A percentile compares a stretch with the other conserved stretches of the same genome.
phyloP scores from a whole-genome alignment of 148 eudicot genomes.

The Rhododendron vialii region DNA sequence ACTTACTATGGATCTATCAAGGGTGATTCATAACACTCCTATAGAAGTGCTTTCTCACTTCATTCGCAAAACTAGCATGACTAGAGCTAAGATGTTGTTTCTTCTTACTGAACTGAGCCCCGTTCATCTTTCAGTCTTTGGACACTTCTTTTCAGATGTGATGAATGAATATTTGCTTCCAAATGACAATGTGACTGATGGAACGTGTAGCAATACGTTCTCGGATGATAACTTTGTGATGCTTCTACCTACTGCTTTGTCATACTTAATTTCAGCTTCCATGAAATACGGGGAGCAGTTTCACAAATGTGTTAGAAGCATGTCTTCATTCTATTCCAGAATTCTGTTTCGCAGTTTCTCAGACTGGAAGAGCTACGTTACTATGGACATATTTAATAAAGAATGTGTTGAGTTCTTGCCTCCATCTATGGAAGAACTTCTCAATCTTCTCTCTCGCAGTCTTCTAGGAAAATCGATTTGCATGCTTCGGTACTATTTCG shows the following conservation, averaged over 20 bases:
- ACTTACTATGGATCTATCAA: conserved; percentile 43
- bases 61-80: conserved; percentile 35
- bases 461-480: conserved; percentile 62
- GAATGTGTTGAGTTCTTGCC: conserved; percentile 28
- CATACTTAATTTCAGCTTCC: conserved; percentile 38
- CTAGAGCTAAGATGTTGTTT: conserved; percentile 57
- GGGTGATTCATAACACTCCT: conserved; percentile 57
- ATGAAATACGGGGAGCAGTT: conserved; percentile 32
- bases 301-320: conserved; percentile 19
- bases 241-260: conserved; percentile 70
- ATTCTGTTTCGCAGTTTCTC: conserved; percentile 51
- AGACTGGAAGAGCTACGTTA: conserved; percentile 65
- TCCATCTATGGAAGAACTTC: conserved; percentile 45
- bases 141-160: conserved; percentile 41
- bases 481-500: conserved; percentile 45
- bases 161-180: conserved; percentile 26
- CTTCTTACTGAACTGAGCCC: conserved; percentile 57
- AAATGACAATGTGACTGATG: conserved; percentile 15
- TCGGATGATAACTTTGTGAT: conserved; percentile 53
- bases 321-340: conserved; percentile 45
- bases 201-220: conserved; percentile 20
- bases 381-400: conserved; percentile 41
- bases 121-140: conserved; percentile 67
- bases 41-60: conserved; percentile 49
- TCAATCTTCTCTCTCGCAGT: conserved; percentile 40